Conservation (phyloP, 2,329 filamentous ascomycete species). For the Alternaria arbusti region DNA sequence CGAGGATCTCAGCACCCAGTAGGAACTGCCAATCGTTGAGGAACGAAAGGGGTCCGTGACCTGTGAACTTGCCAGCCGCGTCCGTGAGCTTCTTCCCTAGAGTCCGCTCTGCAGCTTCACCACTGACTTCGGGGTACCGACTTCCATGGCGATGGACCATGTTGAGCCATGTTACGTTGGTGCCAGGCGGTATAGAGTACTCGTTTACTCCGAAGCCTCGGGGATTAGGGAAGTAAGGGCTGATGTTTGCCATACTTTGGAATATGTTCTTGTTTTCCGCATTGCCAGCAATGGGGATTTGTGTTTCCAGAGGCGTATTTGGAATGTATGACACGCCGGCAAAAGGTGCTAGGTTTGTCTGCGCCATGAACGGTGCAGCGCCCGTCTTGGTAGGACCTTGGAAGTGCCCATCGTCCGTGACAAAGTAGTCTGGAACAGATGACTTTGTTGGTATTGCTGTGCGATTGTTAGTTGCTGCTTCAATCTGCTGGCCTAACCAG, state of each 20-base stretch:
- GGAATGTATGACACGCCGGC: constrained; percentile 67
- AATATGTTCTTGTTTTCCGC: constrained; percentile 70
- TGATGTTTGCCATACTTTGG: constrained; percentile 71
- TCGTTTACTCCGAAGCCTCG: constrained; percentile 75
- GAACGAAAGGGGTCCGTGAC: constrained; percentile 67
- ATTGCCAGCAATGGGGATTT: constrained; percentile 68
- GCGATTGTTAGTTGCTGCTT: constrained; percentile 7
- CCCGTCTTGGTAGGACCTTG: constrained; percentile 74
- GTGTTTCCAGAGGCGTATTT: constrained; percentile 74
- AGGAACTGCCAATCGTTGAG: constrained; percentile 72
- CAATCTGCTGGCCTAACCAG: not conserved
- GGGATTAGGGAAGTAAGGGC: constrained; percentile 72
- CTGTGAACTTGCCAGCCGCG: constrained; percentile 60
- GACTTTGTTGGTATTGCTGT: constrained; percentile 32
- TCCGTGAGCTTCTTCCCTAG: constrained; percentile 64
- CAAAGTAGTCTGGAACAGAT: constrained; percentile 42
- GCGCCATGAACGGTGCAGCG: constrained; percentile 70
- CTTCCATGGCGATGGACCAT: constrained; percentile 77
- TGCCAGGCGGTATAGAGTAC: constrained; percentile 69
- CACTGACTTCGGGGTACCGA: constrained; percentile 70
- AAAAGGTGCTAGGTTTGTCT: constrained; percentile 72
- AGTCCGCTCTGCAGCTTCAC: constrained; percentile 61
- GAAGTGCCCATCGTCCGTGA: constrained; percentile 40
- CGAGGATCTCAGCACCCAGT: constrained; percentile 73
- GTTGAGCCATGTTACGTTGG: constrained; percentile 73